phyloP scores from a whole-genome alignment of 176 grass and related monocot genomes.

The Ensete ventricosum region DNA sequence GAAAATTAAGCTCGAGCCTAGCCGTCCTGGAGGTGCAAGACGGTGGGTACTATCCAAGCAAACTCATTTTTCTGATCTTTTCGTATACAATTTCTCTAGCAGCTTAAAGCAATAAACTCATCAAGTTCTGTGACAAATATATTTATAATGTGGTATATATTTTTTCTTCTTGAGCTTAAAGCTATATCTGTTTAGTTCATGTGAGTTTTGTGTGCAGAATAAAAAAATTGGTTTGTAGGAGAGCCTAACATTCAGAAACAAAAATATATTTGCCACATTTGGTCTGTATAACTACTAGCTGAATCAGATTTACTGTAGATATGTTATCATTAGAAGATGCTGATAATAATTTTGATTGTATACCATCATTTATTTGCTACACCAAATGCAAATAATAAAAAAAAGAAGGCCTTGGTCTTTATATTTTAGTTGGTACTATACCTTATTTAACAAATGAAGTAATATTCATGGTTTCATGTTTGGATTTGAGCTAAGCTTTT shows the following conservation, averaged over 20 bases:
- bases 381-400: neutral
- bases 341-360: neutral
- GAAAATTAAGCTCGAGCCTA: slow-evolving; percentile 70
- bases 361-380: neutral
- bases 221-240: no score
- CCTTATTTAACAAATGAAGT: neutral
- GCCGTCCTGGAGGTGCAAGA: slow-evolving; percentile 46
- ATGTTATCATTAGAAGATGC: neutral
- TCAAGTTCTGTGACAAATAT: neutral
- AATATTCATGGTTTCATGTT: neutral
- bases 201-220: no score
- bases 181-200: neutral
- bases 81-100: neutral
- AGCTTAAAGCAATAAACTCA: neutral
- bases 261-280: no score
- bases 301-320: neutral
- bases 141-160: neutral
- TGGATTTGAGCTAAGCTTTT: neutral
- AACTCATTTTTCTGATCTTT: neutral
- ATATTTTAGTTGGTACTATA: neutral
- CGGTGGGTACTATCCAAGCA: slow-evolving; percentile 27
- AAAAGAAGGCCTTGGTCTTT: neutral
- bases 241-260: no score
- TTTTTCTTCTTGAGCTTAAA: neutral
- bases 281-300: neutral